phyloP scores from a whole-genome alignment of 345 rosid species.

The Salix udensis region DNA sequence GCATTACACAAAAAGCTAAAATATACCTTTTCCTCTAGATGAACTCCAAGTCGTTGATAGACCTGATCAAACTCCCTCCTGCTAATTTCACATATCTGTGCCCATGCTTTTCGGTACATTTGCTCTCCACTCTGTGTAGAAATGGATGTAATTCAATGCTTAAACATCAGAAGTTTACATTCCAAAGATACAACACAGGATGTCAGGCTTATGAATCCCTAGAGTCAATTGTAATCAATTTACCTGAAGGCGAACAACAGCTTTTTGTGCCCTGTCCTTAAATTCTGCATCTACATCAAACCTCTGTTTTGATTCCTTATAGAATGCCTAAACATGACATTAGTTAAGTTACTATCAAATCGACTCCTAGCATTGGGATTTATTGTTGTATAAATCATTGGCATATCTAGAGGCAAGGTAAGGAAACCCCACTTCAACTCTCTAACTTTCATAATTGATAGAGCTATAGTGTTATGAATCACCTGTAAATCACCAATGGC shows the following conservation, averaged over 20 bases:
- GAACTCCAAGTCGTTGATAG: conserved; percentile 70
- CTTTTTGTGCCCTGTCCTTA: conserved; percentile 87
- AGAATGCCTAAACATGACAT: conserved; percentile 53
- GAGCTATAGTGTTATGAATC: conserved; percentile 10
- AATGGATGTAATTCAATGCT: not conserved
- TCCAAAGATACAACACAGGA: not conserved
- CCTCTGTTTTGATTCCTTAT: conserved; percentile 71
- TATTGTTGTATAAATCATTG: not conserved
- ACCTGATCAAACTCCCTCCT: conserved; percentile 76
- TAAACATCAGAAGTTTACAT: not conserved
- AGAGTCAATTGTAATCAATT: not conserved
- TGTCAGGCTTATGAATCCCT: not conserved
- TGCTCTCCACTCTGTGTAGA: conserved; percentile 72
- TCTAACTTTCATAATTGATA: not conserved
- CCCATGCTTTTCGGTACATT: conserved; percentile 74
- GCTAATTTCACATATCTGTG: conserved; percentile 70
- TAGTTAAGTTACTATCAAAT: conserved; percentile 22
- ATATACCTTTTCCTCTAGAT: conserved; percentile 81
- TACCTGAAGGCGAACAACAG: conserved; percentile 95
- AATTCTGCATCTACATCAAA: conserved; percentile 69
- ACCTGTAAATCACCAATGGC: conserved; percentile 97
- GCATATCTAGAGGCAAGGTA: not conserved
- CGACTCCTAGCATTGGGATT: not conserved
- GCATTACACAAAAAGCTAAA: not conserved
- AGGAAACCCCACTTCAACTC: not conserved